Conservation (phyloP, 116 monocot species). For the Iris pallida region DNA sequence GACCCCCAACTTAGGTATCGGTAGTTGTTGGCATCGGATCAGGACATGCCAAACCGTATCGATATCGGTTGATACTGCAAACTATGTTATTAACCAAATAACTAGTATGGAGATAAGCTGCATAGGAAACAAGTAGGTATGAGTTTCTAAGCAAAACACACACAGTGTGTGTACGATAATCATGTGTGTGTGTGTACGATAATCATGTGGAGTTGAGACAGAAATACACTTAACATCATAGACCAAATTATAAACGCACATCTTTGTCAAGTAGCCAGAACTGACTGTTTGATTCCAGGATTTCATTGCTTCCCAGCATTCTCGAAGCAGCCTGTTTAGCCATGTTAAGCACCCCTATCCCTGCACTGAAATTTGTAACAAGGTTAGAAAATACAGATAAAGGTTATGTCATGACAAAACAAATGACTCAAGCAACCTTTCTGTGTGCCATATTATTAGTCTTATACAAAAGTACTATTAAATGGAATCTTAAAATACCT, state of each 20-base stretch:
- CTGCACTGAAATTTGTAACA: slow-evolving; percentile 75
- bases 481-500: slow-evolving; percentile 44
- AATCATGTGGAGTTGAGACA: not conserved
- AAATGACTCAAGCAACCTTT: not conserved
- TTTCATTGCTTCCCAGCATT: slow-evolving; percentile 47
- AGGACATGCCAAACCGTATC: no score
- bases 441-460: not conserved
- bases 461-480: not conserved
- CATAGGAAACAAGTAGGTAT: no score
- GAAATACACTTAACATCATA: not conserved
- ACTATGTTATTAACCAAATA: no score
- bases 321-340: slow-evolving; percentile 73
- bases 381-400: not conserved
- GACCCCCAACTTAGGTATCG: no score
- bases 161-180: not conserved
- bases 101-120: no score
- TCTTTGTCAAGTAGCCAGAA: slow-evolving; percentile 98
- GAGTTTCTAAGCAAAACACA: no score
- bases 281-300: slow-evolving; percentile 38
- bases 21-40: no score
- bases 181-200: not conserved
- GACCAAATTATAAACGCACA: slow-evolving; percentile 27
- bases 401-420: not conserved
- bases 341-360: slow-evolving; percentile 88
- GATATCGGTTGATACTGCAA: no score